Evolutionary conservation across 129 eudicot genomes (phyloP), one percentile per base, ranked within the genome.

Genomic region (Calendula officinalis): DNA sequence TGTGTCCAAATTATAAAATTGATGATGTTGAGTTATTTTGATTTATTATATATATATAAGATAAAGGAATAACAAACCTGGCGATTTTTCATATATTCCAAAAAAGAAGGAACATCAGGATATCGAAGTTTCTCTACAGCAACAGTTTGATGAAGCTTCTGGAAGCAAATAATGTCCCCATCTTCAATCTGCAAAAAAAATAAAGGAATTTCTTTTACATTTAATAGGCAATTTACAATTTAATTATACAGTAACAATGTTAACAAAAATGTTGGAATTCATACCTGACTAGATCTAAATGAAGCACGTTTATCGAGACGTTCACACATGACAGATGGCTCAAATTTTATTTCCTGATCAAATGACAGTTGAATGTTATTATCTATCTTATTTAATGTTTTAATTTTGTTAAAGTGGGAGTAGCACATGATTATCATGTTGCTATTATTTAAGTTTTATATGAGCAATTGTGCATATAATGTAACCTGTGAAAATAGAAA

Each of bases 311-410:
- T 88, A 39, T 92, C 95, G 44, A 92, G 84, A 10, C 75, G 89
- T 73, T 88, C 99, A 79, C 99, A 92, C 99, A 88, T 92, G 72
- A 92, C 95, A 62, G 42, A 15, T 27, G 99, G 99, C 81, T 92
- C 96, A 46, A 85, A 88, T 70, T 92, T 92, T 42, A 92, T 84
- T 77, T 92, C 99, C 99, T 92, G 77, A 59, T 47, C 64, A 13
- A 35, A 37, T 30, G 41, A 42, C 34, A 75, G 15, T 47, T 10
- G 6, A 51, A 22, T 22, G 30, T 22, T 22, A 22, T 22, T 22
- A 22, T 22, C 30, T 22, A 22, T 22, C 30, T 22, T 22, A 22
- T 22, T 22, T 22, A 0, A 22, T 22, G 30, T 22, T 22, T 22
- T 22, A 22, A 22, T 22, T 22, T 22, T 22, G 30, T 22, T 22